Evolutionary conservation across 2,329 filamentous ascomycete species (phyloP).

Genomic region (Colletotrichum cuscutae): DNA sequence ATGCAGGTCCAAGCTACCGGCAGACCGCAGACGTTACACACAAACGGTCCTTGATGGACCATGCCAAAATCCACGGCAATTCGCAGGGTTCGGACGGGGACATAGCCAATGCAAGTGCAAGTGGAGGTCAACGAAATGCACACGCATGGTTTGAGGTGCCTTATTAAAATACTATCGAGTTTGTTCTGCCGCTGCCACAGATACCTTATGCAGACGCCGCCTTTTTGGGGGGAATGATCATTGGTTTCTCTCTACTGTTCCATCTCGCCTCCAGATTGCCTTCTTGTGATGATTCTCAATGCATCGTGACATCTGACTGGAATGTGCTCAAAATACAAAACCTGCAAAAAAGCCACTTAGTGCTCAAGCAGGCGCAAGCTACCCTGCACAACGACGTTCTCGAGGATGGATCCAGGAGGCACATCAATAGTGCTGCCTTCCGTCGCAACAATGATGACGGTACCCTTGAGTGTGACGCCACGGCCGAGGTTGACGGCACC

Average conservation of each 20-base stretch:
- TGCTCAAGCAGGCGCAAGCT: conserved; percentile 82
- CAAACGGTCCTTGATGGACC: not conserved
- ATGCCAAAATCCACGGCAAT: not conserved
- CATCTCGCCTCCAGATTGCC: conserved; percentile 19
- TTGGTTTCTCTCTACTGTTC: conserved; percentile 27
- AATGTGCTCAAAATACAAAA: conserved; percentile 32
- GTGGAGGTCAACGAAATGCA: conserved; percentile 2
- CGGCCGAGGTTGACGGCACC: conserved; percentile 97
- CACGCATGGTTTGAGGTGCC: conserved; percentile 7
- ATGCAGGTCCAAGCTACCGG: conserved; percentile 1
- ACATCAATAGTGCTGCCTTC: conserved; percentile 99
- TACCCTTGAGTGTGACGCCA: conserved; percentile 95
- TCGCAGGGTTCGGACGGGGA: not conserved
- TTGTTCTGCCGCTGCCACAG: conserved; percentile 11
- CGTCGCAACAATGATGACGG: conserved; percentile 98
- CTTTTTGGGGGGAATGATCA: conserved; percentile 8
- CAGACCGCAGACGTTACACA: conserved; percentile 1
- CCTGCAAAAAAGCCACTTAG: conserved; percentile 48
- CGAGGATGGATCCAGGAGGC: conserved; percentile 93
- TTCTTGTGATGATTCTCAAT: conserved; percentile 7
- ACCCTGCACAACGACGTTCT: conserved; percentile 99
- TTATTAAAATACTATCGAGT: conserved; percentile 33
- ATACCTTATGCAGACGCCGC: conserved; percentile 14
- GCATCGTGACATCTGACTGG: conserved; percentile 11
- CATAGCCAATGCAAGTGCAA: not conserved